These are phyloP conservation scores for Clitopilus hobsonii DNA, from an alignment of 768 basidiomycete species.

Conservation along the genomic window DNA sequence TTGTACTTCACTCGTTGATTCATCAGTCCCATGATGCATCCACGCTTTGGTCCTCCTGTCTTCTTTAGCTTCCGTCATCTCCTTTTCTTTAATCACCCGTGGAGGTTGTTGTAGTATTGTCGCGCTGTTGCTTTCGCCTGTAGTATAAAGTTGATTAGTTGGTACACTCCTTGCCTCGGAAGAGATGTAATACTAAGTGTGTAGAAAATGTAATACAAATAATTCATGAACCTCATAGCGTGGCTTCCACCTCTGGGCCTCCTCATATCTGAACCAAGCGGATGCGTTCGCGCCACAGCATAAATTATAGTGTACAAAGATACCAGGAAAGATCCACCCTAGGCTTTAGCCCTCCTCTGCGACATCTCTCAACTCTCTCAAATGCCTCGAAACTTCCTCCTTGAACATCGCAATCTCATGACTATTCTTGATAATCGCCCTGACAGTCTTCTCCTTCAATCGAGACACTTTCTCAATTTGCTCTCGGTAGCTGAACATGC, in stretches of 20 bases:
- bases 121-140: background rate
- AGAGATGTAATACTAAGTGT: background rate
- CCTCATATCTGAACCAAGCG: too few species aligned
- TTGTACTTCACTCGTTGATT: background rate
- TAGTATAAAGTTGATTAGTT: background rate
- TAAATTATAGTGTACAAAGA: too few species aligned
- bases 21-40: background rate
- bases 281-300: too few species aligned
- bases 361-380: conserved; percentile 64
- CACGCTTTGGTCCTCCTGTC: too few species aligned
- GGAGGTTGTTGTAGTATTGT: background rate
- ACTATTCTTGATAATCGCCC: conserved; percentile 79
- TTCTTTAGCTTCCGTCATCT: too few species aligned
- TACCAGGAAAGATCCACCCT: too few species aligned
- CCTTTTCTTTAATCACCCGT: background rate
- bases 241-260: too few species aligned
- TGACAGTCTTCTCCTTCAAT: conserved; percentile 73
- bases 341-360: conserved; percentile 34
- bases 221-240: too few species aligned
- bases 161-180: background rate
- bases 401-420: conserved; percentile 83
- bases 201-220: background rate
- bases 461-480: conserved; percentile 73
- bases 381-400: conserved; percentile 67
- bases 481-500: conserved; percentile 68